These are phyloP conservation scores for Eucalyptus regnans DNA, from an alignment of 345 rosid genomes.

Conservation along the genomic window DNA sequence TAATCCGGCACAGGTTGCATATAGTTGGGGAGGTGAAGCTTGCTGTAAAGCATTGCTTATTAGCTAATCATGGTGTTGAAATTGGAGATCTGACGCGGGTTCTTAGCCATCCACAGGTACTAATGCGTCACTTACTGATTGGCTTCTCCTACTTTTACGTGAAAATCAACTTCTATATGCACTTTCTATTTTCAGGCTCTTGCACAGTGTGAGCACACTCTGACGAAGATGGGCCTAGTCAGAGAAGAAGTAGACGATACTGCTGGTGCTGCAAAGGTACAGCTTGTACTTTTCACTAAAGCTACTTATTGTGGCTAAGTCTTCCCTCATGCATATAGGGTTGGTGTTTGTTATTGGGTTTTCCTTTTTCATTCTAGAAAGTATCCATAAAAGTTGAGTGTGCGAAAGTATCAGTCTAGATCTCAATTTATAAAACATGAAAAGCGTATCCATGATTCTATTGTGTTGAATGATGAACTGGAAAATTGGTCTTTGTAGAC, in stretches of 20 bases:
- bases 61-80: constrained; percentile 82
- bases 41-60: constrained; percentile 83
- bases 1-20: constrained; percentile 85
- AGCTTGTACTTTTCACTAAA: not conserved
- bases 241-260: constrained; percentile 95
- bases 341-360: not conserved
- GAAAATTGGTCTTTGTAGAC: not conserved
- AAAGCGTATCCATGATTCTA: not conserved
- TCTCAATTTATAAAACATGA: not conserved
- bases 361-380: not conserved
- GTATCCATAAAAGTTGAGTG: not conserved
- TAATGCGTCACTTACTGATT: not conserved
- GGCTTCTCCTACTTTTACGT: not conserved
- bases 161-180: not conserved
- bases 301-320: not conserved
- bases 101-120: constrained; percentile 97
- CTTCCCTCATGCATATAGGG: not conserved
- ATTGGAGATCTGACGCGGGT: constrained; percentile 75
- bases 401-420: not conserved
- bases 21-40: constrained; percentile 96
- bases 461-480: not conserved
- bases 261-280: constrained; percentile 96
- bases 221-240: constrained; percentile 70
- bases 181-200: constrained; percentile 51
- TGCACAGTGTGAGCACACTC: constrained; percentile 87